A percentile compares a stretch with the other conserved stretches of the same genome.
Evolutionary conservation across 2,329 filamentous ascomycete genomes (phyloP).

Genomic region (Xylariaceae sp.): DNA sequence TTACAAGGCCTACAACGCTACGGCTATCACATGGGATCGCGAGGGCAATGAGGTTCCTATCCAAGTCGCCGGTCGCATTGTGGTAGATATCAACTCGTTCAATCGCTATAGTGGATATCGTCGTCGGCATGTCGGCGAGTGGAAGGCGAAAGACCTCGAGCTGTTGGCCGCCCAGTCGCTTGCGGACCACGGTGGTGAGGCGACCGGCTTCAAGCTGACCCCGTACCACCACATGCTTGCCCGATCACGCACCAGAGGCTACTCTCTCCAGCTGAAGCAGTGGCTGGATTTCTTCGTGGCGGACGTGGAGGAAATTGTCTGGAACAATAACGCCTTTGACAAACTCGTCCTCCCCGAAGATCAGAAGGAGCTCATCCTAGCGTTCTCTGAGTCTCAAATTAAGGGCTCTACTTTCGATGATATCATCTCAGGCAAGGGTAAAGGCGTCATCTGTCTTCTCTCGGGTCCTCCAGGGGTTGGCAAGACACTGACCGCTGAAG

Average conservation of each 20-base stretch:
- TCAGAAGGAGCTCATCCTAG: slow-evolving; percentile 26
- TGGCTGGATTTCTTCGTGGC: slow-evolving; percentile 55
- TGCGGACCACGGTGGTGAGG: neutral
- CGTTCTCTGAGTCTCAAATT: slow-evolving; percentile 20
- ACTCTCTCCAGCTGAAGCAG: slow-evolving; percentile 28
- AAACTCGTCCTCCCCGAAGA: slow-evolving; percentile 22
- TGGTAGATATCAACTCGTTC: slow-evolving; percentile 48
- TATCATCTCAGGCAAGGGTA: slow-evolving; percentile 30
- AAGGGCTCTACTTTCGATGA: slow-evolving; percentile 25
- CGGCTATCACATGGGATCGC: slow-evolving; percentile 44
- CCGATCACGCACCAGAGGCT: slow-evolving; percentile 38
- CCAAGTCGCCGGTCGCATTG: slow-evolving; percentile 45
- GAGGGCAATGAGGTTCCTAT: slow-evolving; percentile 42
- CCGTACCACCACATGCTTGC: slow-evolving; percentile 45
- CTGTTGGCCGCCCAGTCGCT: slow-evolving; percentile 33
- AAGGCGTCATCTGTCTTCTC: slow-evolving; percentile 29
- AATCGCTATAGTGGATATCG: slow-evolving; percentile 44
- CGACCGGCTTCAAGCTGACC: slow-evolving; percentile 26
- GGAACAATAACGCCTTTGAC: slow-evolving; percentile 55
- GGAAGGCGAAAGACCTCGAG: slow-evolving; percentile 43
- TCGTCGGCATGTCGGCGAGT: slow-evolving; percentile 40
- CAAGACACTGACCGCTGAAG: slow-evolving; percentile 44
- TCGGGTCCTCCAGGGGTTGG: slow-evolving; percentile 28
- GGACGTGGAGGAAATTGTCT: slow-evolving; percentile 50
- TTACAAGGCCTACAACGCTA: slow-evolving; percentile 51